phyloP scores from a whole-genome alignment of 2,329 filamentous ascomycete genomes.

The Cryphonectria nitschkei region DNA sequence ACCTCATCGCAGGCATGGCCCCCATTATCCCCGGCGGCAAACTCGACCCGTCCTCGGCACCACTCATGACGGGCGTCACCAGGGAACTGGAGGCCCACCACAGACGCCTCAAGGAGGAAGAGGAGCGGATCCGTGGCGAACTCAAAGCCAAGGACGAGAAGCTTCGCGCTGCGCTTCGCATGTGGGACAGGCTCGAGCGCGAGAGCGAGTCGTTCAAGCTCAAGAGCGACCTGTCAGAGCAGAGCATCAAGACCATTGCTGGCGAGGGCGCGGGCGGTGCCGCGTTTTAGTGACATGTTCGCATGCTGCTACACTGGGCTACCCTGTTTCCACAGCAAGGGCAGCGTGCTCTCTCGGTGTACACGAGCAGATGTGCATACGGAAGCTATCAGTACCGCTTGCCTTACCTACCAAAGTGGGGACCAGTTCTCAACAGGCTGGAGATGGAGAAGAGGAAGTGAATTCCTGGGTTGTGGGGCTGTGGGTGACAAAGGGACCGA shows the following conservation, averaged over 20 bases:
- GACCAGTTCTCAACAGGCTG: neutral
- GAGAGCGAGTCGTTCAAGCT: conserved; percentile 59
- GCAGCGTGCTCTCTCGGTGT: neutral
- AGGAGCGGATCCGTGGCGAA: conserved; percentile 60
- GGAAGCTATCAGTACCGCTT: too few species aligned
- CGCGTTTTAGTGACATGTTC: conserved; percentile 48
- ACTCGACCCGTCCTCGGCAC: conserved; percentile 50
- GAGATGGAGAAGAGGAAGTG: neutral
- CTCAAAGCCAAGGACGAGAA: conserved; percentile 57
- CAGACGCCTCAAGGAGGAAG: conserved; percentile 59
- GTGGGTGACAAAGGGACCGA: neutral
- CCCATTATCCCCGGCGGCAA: conserved; percentile 59
- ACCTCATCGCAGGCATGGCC: conserved; percentile 54
- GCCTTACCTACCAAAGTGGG: too few species aligned
- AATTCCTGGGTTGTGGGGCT: neutral
- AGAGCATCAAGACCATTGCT: conserved; percentile 59
- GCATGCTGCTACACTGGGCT: neutral
- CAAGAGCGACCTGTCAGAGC: conserved; percentile 59
- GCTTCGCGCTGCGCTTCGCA: conserved; percentile 54
- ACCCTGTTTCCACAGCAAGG: neutral
- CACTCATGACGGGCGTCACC: conserved; percentile 51
- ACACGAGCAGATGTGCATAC: too few species aligned
- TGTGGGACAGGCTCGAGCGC: conserved; percentile 59
- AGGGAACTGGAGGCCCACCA: conserved; percentile 59
- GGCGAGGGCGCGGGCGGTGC: conserved; percentile 60